A percentile compares a stretch with the other conserved stretches of the same genome.
phyloP scores from a whole-genome alignment of 1,284 basidiomycete genomes.

The Megacollybia platyphylla region DNA sequence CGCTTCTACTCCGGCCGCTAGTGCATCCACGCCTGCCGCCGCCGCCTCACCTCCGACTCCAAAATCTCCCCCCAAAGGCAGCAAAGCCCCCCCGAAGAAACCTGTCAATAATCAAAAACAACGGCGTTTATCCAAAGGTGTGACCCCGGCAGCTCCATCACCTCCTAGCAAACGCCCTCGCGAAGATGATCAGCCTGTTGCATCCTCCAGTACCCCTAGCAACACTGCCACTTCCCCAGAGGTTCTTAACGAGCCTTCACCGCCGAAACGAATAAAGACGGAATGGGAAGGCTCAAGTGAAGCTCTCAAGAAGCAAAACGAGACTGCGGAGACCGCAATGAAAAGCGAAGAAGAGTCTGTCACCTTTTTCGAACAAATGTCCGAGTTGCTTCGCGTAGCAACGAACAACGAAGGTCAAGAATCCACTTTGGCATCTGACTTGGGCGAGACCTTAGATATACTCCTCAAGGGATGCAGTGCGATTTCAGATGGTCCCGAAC shows the following conservation, averaged over 20 bases:
- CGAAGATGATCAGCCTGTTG: slow-evolving; percentile 34
- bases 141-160: slow-evolving; percentile 14
- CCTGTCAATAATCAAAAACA: slow-evolving; percentile 17
- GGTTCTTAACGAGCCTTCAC: slow-evolving; percentile 39
- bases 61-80: slow-evolving; percentile 40
- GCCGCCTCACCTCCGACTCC: slow-evolving; percentile 32
- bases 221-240: slow-evolving; percentile 12
- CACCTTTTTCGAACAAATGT: slow-evolving; percentile 49
- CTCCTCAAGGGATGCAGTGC: slow-evolving; percentile 43
- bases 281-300: slow-evolving; percentile 57
- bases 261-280: slow-evolving; percentile 56
- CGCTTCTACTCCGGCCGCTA: slow-evolving; percentile 37
- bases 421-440: slow-evolving; percentile 27
- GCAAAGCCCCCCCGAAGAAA: slow-evolving; percentile 31
- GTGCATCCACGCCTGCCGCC: slow-evolving; percentile 33
- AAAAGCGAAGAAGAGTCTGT: slow-evolving; percentile 55
- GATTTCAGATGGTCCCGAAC: slow-evolving; percentile 23
- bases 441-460: slow-evolving; percentile 47
- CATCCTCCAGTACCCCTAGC: slow-evolving; percentile 10
- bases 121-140: slow-evolving; percentile 21
- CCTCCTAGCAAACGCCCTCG: slow-evolving; percentile 37
- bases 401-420: slow-evolving; percentile 30
- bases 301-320: slow-evolving; percentile 36
- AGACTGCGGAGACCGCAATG: slow-evolving; percentile 36
- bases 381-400: slow-evolving; percentile 42